Base-by-base conservation (phyloP, 805 yeast genomes). In the Torulaspora gathmanii region DNA sequence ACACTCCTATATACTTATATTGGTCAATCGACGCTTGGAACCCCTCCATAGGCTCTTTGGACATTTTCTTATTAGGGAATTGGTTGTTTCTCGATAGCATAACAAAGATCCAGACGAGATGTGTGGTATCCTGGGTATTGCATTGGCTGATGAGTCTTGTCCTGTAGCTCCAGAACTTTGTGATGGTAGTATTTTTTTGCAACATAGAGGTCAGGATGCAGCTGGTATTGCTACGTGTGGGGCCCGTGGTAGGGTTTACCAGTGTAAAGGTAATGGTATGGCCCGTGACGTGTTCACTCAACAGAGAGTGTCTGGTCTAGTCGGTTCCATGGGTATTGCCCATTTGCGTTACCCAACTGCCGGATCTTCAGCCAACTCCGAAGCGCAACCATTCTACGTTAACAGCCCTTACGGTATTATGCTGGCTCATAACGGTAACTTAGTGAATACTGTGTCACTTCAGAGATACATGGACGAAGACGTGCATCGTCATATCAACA, bases 221-320 rank as follows among this genome's bases (percentile, higher is more conserved):
- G 96, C 97, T n/a, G 99, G 99, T 52, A 91, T 93, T 44, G 93
- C 88, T 19, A 93, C 99, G 6, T 88, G 96, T 65, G 98, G 96
- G 44, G 73, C 84, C 36, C 81, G 91, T 50, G 99, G 98, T 53
- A 77, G 99, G 48, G 77, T 93, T 47, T 90, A 87, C 70, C 98
- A 91, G 70, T 93, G 99, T 68, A 93, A 93, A 71, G 99, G 99
- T 58, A 91, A 89, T 67, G 99, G 99, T 54, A 87, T 93, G 96
- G 98, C 96, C 47, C 78, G 95, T 59, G 99, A 93, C 62, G 99
- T 93, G 28, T 93, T 93, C 78, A 88, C 95, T 37, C 86, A 81
- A 64, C 69, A 71, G 36, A 78, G 98, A 61, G 78, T 91, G 77
- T 60, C 70, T 40, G 86, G 86, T 35, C 74, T 93, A 37, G 83